A percentile compares a stretch with the other conserved stretches of the same genome.
Evolutionary conservation across 768 basidiomycete species (phyloP).

Genomic region (Amanita jacksonii): DNA sequence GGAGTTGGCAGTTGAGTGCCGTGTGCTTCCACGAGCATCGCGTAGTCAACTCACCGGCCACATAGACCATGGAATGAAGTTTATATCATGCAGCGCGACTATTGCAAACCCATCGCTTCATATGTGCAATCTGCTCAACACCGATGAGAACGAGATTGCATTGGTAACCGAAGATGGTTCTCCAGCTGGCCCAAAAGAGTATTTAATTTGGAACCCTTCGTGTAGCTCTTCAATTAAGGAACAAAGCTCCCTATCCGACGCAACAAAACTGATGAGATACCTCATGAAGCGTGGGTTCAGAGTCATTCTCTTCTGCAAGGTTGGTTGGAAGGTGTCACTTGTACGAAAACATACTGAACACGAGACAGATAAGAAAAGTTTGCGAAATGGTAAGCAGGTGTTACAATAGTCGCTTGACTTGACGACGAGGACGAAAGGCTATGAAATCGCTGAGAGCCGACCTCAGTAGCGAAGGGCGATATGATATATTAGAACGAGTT

Average conservation of each 20-base stretch:
- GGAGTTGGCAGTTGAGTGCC: constrained; percentile 63
- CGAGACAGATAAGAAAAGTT: constrained; percentile 58
- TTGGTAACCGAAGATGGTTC: constrained; percentile 75
- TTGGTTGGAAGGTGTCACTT: constrained; percentile 14
- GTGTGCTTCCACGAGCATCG: background rate
- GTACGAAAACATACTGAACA: background rate
- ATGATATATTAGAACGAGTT: constrained; percentile 66
- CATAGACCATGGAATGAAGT: constrained; percentile 45
- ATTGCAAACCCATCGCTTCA: constrained; percentile 67
- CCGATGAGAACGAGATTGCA: constrained; percentile 50
- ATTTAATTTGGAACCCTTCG: constrained; percentile 69
- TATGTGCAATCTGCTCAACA: constrained; percentile 69
- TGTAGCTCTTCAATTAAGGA: constrained; percentile 41
- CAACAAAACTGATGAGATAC: constrained; percentile 62
- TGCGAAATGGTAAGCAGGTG: constrained; percentile 61
- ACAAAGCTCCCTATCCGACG: constrained; percentile 54
- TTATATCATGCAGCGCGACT: constrained; percentile 86
- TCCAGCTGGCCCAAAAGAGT: constrained; percentile 73
- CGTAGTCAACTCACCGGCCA: background rate
- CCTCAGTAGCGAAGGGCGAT: constrained; percentile 63
- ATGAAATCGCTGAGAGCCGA: constrained; percentile 71
- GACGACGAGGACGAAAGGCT: constrained; percentile 32
- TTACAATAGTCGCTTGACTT: constrained; percentile 9
- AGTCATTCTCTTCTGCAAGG: constrained; percentile 87
- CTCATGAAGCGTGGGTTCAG: constrained; percentile 76